These are phyloP conservation scores for Metschnikowia picachoensis DNA, from an alignment of 805 yeast species.

Conservation along the genomic window DNA sequence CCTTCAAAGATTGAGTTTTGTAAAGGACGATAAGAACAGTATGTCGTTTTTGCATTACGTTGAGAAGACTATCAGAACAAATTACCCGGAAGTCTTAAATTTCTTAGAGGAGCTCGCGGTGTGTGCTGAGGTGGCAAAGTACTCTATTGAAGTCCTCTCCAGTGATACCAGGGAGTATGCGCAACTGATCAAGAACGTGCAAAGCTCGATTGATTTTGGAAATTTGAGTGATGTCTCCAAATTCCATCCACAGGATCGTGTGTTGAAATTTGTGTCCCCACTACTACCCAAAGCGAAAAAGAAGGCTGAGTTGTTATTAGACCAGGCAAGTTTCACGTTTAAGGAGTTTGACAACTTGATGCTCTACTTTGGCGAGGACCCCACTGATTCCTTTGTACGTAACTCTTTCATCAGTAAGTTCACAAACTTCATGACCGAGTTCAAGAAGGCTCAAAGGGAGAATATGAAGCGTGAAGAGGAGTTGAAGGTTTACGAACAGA, in stretches of 20 bases:
- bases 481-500: slow-evolving; percentile 64
- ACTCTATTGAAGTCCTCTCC: slow-evolving; percentile 60
- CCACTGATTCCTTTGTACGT: slow-evolving; percentile 49
- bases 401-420: slow-evolving; percentile 62
- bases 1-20: slow-evolving; percentile 62
- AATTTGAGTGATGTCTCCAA: slow-evolving; percentile 57
- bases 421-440: slow-evolving; percentile 55
- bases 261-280: slow-evolving; percentile 51
- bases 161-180: slow-evolving; percentile 56
- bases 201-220: slow-evolving; percentile 55
- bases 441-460: slow-evolving; percentile 61
- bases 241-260: slow-evolving; percentile 64
- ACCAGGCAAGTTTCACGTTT: slow-evolving; percentile 48
- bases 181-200: slow-evolving; percentile 47
- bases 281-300: slow-evolving; percentile 52
- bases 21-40: slow-evolving; percentile 67
- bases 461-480: slow-evolving; percentile 68
- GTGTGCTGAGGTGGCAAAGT: slow-evolving; percentile 52
- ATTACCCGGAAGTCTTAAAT: slow-evolving; percentile 59
- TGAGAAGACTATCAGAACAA: slow-evolving; percentile 60
- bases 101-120: slow-evolving; percentile 59
- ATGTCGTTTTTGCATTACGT: slow-evolving; percentile 72
- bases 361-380: slow-evolving; percentile 72
- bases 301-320: slow-evolving; percentile 46
- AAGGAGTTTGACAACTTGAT: slow-evolving; percentile 54